Conservation (phyloP, 495 filamentous ascomycete genomes). For the Talaromyces liani region DNA sequence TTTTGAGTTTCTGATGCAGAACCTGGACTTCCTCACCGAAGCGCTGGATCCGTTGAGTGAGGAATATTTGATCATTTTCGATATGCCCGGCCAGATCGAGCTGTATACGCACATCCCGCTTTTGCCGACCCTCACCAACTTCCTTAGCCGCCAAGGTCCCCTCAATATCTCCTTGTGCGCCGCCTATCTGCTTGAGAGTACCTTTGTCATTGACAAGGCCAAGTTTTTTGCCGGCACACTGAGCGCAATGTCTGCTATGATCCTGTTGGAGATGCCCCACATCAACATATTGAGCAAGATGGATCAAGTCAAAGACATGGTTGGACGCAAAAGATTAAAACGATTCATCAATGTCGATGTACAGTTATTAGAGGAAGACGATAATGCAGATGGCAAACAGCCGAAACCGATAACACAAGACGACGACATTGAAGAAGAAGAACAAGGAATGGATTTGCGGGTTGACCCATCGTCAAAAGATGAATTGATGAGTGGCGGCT, state of each 20-base stretch:
- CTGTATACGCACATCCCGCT: conserved; percentile 96
- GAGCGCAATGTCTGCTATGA: conserved; percentile 96
- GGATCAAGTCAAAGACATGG: conserved; percentile 83
- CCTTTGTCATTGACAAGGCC: conserved; percentile 87
- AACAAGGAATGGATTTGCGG: conserved; percentile 22
- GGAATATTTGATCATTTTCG: conserved; percentile 93
- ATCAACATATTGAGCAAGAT: conserved; percentile 94
- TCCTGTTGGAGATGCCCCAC: conserved; percentile 94
- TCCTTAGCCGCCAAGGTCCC: conserved; percentile 69
- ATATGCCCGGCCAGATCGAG: conserved; percentile 98
- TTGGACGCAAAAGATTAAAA: conserved; percentile 76
- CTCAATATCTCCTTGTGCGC: conserved; percentile 88
- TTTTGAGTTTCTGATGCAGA: conserved; percentile 90
- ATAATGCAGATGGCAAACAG: conserved; percentile 30
- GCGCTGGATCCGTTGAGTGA: conserved; percentile 80
- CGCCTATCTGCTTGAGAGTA: conserved; percentile 91
- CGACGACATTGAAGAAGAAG: conserved; percentile 32
- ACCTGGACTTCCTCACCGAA: conserved; percentile 90
- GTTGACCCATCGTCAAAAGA: conserved; percentile 51
- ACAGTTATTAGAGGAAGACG: conserved; percentile 63
- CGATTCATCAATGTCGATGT: conserved; percentile 79
- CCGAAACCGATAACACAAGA: conserved; percentile 25
- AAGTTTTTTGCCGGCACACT: conserved; percentile 96
- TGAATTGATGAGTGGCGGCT: conserved; percentile 67
- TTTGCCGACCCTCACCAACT: conserved; percentile 74